These are phyloP conservation scores for Hortiboletus rubellus DNA, from an alignment of 1,284 basidiomycete species.

Conservation along the genomic window DNA sequence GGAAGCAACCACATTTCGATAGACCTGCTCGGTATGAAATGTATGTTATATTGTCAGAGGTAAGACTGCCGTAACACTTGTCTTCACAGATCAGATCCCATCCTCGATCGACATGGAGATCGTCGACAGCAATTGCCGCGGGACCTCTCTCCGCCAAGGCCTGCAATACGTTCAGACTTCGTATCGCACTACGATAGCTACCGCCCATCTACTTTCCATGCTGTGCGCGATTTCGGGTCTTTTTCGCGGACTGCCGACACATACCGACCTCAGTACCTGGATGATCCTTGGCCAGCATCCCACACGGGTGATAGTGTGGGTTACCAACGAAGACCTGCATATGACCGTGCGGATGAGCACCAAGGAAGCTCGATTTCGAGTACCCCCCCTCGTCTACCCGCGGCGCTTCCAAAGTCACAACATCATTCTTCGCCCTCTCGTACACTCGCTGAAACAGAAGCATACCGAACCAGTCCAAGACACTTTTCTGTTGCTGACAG, in stretches of 20 bases:
- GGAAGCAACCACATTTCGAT: conserved; percentile 59
- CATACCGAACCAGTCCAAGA: conserved; percentile 3
- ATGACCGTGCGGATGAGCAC: conserved; percentile 30
- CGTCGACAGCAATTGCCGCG: conserved; percentile 34
- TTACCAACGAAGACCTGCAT: conserved; percentile 16
- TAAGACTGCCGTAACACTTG: conserved; percentile 23
- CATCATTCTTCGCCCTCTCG: conserved; percentile 24
- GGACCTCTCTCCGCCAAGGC: conserved; percentile 39
- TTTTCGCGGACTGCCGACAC: conserved; percentile 38
- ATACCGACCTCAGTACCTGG: conserved; percentile 43
- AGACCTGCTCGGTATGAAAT: conserved; percentile 32
- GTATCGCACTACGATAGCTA: conserved; percentile 43
- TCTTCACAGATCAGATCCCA: conserved; percentile 27
- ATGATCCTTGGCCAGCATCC: conserved; percentile 26
- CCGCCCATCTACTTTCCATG: conserved; percentile 36
- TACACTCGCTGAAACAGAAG: conserved; percentile 10
- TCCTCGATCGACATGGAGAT: conserved; percentile 31
- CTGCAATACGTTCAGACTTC: conserved; percentile 29
- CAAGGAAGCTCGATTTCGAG: conserved; percentile 38
- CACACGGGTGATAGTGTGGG: conserved; percentile 19
- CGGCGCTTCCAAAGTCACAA: conserved; percentile 20
- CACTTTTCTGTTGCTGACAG: conserved; percentile 8
- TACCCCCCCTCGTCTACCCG: conserved; percentile 29
- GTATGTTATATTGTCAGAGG: conserved; percentile 23
- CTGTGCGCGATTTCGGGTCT: conserved; percentile 34